A percentile compares a stretch with the other conserved stretches of the same genome.
phyloP scores from a whole-genome alignment of 2,329 filamentous ascomycete genomes.

The Tolypocladium ovalisporum region DNA sequence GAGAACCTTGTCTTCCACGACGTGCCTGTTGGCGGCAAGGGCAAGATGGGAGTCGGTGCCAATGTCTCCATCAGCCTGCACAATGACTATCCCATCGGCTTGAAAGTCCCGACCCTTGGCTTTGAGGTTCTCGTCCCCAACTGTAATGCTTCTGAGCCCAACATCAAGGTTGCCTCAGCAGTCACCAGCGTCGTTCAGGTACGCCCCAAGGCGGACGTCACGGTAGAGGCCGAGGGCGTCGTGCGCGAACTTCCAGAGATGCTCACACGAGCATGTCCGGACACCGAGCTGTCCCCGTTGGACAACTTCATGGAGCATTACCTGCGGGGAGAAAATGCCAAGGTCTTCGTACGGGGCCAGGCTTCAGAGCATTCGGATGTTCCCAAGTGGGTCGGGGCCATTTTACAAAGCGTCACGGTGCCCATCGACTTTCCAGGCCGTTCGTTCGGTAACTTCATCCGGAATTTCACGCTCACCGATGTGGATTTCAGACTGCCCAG shows the following conservation, averaged over 20 bases:
- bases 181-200: slow-evolving; percentile 57
- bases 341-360: slow-evolving; percentile 74
- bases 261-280: slow-evolving; percentile 64
- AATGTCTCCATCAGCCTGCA: slow-evolving; percentile 62
- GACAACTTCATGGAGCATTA: slow-evolving; percentile 74
- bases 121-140: slow-evolving; percentile 82
- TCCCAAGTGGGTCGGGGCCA: slow-evolving; percentile 70
- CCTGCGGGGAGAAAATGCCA: slow-evolving; percentile 67
- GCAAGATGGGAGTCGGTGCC: slow-evolving; percentile 60
- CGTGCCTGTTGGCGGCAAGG: slow-evolving; percentile 35
- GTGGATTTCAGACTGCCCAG: slow-evolving; percentile 81
- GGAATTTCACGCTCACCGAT: slow-evolving; percentile 76
- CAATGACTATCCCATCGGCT: slow-evolving; percentile 69
- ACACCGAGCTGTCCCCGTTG: slow-evolving; percentile 68
- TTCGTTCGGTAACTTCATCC: slow-evolving; percentile 71
- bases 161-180: slow-evolving; percentile 71
- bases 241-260: slow-evolving; percentile 64
- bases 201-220: slow-evolving; percentile 55
- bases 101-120: slow-evolving; percentile 67
- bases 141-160: slow-evolving; percentile 59
- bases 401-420: slow-evolving; percentile 72
- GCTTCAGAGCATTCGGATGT: slow-evolving; percentile 54
- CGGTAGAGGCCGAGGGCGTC: slow-evolving; percentile 58
- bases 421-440: slow-evolving; percentile 77
- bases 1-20: slow-evolving; percentile 72